Evolutionary conservation across 805 yeast species (phyloP), one percentile per base, ranked within the genome.

Genomic region (Ogataea neopini): DNA sequence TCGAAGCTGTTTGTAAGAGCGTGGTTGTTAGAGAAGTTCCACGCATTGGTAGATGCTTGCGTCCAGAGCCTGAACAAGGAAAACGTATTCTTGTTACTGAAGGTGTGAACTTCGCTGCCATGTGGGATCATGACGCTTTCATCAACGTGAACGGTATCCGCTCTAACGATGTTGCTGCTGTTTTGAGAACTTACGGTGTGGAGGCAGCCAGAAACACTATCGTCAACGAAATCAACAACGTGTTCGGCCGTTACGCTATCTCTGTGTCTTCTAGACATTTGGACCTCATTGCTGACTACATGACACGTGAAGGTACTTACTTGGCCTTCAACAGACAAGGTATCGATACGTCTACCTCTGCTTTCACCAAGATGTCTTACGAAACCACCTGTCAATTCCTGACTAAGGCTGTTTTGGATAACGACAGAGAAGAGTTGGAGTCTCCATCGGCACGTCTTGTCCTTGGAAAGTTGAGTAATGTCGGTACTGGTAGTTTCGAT

Each of bases 171-270:
- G 84, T 94, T 56, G 83, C 88, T 33, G 88, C 97, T 14, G 96
- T 94, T 2, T 76, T 95, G 61, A 79, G 76, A 56, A 88, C 96
- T 0, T 94, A 94, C 62, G 99, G 99, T 68, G 99, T 92, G 44
- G 99, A 95, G 72, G 99, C 99, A 41, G 99, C 99, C 17, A 82
- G 99, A 70, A 89, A 90, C 69, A 94, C 99, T 28, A 88, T 94
- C 73, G 98, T 90, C 25, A 85, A 88, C 62, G 99, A 94, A 76
- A 88, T 94, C 67, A 86, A 88, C 71, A 87, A 88, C 60, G 99
- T 94, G 60, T 94, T 94, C 81, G 88, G 89, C 51, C 90, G 95
- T 45, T 94, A 94, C 70, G 98, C 98, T 61, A 94, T 94, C 64
- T 74, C 90, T 50, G 99, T 94, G 50, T 86, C 94, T 47, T 74